phyloP scores from a whole-genome alignment of 257 asterid genomes.

The Euphrasia confusa region DNA sequence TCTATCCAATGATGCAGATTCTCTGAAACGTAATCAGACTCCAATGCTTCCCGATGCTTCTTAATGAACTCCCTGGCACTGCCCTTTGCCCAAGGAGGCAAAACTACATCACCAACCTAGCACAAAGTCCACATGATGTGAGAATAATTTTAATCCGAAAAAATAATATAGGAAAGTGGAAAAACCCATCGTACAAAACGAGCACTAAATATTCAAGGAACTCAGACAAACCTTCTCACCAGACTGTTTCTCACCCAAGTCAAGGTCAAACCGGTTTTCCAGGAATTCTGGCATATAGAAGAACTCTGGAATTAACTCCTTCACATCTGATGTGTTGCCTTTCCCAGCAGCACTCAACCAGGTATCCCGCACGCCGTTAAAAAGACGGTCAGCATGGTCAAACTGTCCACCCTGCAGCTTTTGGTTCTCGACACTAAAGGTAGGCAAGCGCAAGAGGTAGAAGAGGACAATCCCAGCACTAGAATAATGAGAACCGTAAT shows the following conservation, averaged over 20 bases:
- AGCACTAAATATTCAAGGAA: slow-evolving; percentile 12
- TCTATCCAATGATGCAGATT: slow-evolving; percentile 99
- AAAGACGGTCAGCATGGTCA: slow-evolving; percentile 99
- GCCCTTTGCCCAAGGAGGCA: slow-evolving; percentile 97
- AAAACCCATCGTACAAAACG: too few relatives aligned
- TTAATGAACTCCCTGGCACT: slow-evolving; percentile 84
- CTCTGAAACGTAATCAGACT: slow-evolving; percentile 92
- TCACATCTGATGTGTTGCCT: slow-evolving; percentile 97
- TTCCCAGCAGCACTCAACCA: slow-evolving; percentile 99
- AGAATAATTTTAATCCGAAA: too few relatives aligned
- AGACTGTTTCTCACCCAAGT: slow-evolving; percentile 99
- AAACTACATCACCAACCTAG: slow-evolving; percentile 86
- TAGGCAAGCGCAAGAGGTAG: slow-evolving; percentile 93
- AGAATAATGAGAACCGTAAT: slow-evolving; percentile 98
- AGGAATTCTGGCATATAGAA: slow-evolving; percentile 94
- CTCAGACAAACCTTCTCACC: slow-evolving; percentile 82
- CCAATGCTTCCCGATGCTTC: slow-evolving; percentile 96
- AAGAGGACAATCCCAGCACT: slow-evolving; percentile 99
- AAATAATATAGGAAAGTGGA: neutral
- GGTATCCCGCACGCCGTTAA: slow-evolving; percentile 83
- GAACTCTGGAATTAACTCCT: slow-evolving; percentile 97
- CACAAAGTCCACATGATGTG: slow-evolving; percentile 17
- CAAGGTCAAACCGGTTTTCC: slow-evolving; percentile 80
- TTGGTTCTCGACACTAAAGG: slow-evolving; percentile 87
- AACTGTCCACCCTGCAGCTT: slow-evolving; percentile 98